Evolutionary conservation across 2,329 filamentous ascomycete species (phyloP).

Genomic region (Tolypocladium ophioglossoides): DNA sequence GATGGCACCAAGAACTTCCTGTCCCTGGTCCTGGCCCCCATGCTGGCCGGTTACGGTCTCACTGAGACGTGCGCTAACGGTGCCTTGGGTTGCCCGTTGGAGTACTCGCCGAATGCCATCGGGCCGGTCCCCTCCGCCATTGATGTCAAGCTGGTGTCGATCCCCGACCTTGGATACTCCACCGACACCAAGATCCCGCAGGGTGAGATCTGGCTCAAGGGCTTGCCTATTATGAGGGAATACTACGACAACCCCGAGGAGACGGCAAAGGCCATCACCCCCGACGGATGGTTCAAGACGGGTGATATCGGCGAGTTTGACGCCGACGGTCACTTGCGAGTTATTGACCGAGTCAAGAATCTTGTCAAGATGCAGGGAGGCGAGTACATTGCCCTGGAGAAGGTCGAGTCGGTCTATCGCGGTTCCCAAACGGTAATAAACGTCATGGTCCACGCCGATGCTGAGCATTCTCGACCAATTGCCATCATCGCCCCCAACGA

Average conservation of each 20-base stretch:
- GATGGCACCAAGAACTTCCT: conserved; percentile 84
- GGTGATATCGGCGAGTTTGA: conserved; percentile 93
- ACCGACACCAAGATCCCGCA: conserved; percentile 67
- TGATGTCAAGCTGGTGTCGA: conserved; percentile 87
- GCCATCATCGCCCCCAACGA: conserved; percentile 68
- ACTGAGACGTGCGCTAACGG: conserved; percentile 88
- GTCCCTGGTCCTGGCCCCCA: conserved; percentile 83
- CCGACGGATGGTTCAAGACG: conserved; percentile 94
- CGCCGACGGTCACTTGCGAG: conserved; percentile 63
- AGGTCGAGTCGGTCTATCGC: conserved; percentile 86
- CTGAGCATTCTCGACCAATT: conserved; percentile 65
- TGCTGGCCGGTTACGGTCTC: conserved; percentile 89
- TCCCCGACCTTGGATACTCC: conserved; percentile 78
- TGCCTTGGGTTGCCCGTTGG: conserved; percentile 70
- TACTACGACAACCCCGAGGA: conserved; percentile 85
- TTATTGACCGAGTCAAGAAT: conserved; percentile 98
- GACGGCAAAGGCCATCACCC: conserved; percentile 64
- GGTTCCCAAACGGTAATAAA: conserved; percentile 69
- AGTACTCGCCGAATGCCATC: conserved; percentile 68
- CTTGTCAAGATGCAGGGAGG: conserved; percentile 90
- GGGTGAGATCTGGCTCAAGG: conserved; percentile 87
- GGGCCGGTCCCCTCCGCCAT: conserved; percentile 68
- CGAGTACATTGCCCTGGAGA: conserved; percentile 95
- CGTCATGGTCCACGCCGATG: conserved; percentile 76
- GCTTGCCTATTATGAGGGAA: conserved; percentile 59